These are phyloP conservation scores for Cladosporium sp. DNA, from an alignment of 2,329 filamentous ascomycete genomes.

Conservation along the genomic window DNA sequence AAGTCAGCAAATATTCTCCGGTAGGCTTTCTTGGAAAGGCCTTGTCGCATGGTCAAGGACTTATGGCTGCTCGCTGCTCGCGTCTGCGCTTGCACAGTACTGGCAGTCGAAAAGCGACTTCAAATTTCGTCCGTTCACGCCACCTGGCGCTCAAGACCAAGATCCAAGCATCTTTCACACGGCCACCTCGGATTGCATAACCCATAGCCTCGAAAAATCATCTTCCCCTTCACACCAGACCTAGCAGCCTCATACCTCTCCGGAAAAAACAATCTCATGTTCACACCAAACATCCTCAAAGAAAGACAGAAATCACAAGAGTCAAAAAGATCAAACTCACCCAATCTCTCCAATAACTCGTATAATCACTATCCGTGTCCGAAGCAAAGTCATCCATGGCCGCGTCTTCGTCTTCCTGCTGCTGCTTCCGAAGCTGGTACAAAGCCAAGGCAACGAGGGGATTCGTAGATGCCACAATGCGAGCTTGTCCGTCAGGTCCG, in stretches of 20 bases:
- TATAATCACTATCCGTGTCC: slow-evolving; percentile 98
- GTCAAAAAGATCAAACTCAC: too few species aligned
- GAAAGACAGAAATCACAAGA: not conserved
- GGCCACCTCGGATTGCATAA: too few species aligned
- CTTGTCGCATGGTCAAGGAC: too few species aligned
- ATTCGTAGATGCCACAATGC: too few species aligned
- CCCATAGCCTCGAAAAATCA: too few species aligned
- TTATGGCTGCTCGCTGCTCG: too few species aligned
- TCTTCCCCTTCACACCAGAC: not conserved
- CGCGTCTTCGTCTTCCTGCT: not conserved
- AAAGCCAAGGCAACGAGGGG: not conserved
- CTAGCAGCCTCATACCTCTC: not conserved
- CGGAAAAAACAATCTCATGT: not conserved
- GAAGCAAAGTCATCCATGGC: slow-evolving; percentile 95
- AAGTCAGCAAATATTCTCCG: not conserved
- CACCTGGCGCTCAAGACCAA: too few species aligned
- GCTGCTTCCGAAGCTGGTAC: not conserved
- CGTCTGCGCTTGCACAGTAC: not conserved
- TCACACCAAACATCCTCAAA: slow-evolving; percentile 6
- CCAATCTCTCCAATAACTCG: slow-evolving; percentile 99
- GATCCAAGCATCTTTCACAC: too few species aligned
- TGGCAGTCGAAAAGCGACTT: not conserved
- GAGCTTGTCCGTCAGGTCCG: not conserved
- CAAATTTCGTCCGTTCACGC: not conserved
- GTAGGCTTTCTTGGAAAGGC: too few species aligned